Percentiles rank a stretch among this genome's conserved stretches.
These are phyloP conservation scores for Kurtzmaniella natalensis DNA, from an alignment of 1,139 yeast species.

Conservation along the genomic window DNA sequence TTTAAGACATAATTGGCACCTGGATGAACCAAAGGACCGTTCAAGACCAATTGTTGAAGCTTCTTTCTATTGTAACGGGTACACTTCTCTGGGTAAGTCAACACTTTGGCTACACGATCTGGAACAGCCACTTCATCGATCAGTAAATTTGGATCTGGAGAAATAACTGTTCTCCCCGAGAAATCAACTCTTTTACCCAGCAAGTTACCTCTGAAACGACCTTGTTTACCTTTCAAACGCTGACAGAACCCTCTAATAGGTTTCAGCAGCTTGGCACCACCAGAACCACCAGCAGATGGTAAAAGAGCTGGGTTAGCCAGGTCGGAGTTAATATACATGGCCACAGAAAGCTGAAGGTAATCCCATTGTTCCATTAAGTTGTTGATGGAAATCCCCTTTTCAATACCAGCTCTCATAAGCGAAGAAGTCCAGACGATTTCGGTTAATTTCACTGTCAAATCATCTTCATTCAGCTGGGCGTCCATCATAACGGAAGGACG, in stretches of 20 bases:
- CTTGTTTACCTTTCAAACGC: constrained; percentile 96
- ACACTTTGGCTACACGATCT: constrained; percentile 89
- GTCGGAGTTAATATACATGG: constrained; percentile 96
- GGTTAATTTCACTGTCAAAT: constrained; percentile 89
- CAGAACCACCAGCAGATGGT: constrained; percentile 58
- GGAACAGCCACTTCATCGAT: constrained; percentile 99
- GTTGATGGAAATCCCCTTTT: constrained; percentile 88
- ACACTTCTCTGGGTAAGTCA: constrained; percentile 94
- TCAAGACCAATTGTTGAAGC: constrained; percentile 65
- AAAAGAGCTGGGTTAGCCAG: constrained; percentile 79
- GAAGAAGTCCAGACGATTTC: constrained; percentile 97
- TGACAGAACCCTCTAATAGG: constrained; percentile 98
- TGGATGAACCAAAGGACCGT: constrained; percentile 89
- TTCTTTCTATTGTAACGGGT: constrained; percentile 82
- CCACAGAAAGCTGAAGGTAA: constrained; percentile 88
- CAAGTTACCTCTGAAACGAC: constrained; percentile 95
- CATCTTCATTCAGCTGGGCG: constrained; percentile 95
- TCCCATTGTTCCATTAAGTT: constrained; percentile 99
- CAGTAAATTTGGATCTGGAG: constrained; percentile 94
- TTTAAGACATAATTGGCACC: constrained; percentile 93
- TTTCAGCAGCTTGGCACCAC: constrained; percentile 54
- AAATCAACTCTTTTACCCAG: constrained; percentile 99
- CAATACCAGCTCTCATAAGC: constrained; percentile 88
- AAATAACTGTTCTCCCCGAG: constrained; percentile 96
- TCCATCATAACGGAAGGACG: constrained; percentile 96